Evolutionary conservation across 164 flowering plant genomes (phyloP).

Genomic region (Vitis amurensis): DNA sequence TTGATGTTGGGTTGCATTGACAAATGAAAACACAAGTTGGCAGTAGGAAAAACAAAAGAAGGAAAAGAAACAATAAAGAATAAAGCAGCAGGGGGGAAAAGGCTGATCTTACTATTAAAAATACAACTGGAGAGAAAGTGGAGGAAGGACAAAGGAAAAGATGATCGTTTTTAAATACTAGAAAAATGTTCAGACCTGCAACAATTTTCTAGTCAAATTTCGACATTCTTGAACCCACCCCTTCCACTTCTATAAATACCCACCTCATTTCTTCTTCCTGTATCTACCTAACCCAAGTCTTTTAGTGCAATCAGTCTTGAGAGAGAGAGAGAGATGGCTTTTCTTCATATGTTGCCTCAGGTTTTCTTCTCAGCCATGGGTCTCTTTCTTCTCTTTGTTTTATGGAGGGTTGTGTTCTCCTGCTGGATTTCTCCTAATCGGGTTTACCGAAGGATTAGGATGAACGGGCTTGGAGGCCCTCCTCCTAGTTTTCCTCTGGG

Average conservation of each 20-base stretch:
- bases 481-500: constrained; percentile 83
- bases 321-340: constrained; percentile 21
- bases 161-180: no score
- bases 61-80: no score
- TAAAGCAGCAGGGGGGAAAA: no score
- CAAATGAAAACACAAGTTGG: no score
- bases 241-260: constrained; percentile 8
- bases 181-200: no score
- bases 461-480: constrained; percentile 73
- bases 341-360: constrained; percentile 13
- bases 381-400: constrained; percentile 13
- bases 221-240: constrained; percentile 8
- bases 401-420: constrained; percentile 16
- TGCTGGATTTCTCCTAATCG: constrained; percentile 55
- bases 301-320: no score
- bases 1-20: no score
- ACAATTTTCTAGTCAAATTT: constrained; percentile 1
- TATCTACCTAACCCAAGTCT: no score
- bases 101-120: no score
- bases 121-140: no score
- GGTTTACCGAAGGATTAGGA: constrained; percentile 35
- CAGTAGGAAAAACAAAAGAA: no score
- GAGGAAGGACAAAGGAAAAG: no score
- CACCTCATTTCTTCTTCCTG: background rate
- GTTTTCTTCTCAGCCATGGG: constrained; percentile 17